A percentile compares a stretch with the other conserved stretches of the same genome.
These are phyloP conservation scores for Butyriboletus loyo DNA, from an alignment of 768 basidiomycete species.

Conservation along the genomic window DNA sequence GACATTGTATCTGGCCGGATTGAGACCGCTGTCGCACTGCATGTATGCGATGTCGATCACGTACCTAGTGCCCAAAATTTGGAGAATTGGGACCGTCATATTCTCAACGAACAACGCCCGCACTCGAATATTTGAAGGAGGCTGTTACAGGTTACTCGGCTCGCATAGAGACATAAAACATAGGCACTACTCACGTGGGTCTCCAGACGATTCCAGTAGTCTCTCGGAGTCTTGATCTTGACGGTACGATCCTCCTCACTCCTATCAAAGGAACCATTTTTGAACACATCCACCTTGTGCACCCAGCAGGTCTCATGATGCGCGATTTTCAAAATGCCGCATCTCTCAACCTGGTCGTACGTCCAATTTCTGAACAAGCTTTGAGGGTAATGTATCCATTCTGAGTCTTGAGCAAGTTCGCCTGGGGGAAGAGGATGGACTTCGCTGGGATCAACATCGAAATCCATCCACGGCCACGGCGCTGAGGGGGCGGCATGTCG, in stretches of 20 bases:
- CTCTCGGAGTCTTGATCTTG: constrained; percentile 14
- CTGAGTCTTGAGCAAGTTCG: background rate
- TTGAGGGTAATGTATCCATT: constrained; percentile 31
- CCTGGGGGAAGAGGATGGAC: constrained; percentile 17
- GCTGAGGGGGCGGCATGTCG: constrained; percentile 41
- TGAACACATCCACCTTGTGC: constrained; percentile 24
- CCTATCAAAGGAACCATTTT: constrained; percentile 17
- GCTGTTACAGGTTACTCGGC: constrained; percentile 10
- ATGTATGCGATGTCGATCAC: constrained; percentile 2
- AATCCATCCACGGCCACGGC: constrained; percentile 43
- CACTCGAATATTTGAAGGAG: constrained; percentile 39
- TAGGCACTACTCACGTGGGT: constrained; percentile 30
- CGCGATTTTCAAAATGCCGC: constrained; percentile 22
- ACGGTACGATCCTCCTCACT: background rate
- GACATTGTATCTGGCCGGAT: constrained; percentile 43
- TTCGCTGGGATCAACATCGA: constrained; percentile 27
- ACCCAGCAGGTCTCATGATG: constrained; percentile 13
- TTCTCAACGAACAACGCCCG: constrained; percentile 53
- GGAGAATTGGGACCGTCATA: constrained; percentile 47
- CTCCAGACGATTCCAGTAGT: constrained; percentile 32
- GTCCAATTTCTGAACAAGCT: constrained; percentile 37
- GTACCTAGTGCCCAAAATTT: constrained; percentile 57
- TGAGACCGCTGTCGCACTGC: background rate
- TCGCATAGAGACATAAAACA: background rate
- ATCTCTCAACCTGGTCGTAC: constrained; percentile 29